Evolutionary conservation across 305 asterid species (phyloP).

Genomic region (Fraxinus floribunda): DNA sequence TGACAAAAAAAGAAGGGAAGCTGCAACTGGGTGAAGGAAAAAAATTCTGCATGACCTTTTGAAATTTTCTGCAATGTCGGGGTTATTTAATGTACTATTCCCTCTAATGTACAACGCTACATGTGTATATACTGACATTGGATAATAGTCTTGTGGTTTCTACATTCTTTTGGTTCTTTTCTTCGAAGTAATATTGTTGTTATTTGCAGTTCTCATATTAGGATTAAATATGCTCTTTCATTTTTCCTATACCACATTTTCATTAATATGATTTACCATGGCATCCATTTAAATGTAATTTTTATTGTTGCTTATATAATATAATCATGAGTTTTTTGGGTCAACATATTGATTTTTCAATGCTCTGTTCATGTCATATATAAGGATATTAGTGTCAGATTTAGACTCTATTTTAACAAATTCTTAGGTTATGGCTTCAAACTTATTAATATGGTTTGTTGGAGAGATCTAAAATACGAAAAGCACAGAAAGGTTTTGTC

Average conservation of each 20-base stretch:
- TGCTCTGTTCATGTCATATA: neutral
- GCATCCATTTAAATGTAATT: neutral
- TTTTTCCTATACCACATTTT: constrained; percentile 9
- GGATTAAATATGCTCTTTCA: neutral
- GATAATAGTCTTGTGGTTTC: constrained; percentile 19
- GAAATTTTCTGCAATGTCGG: constrained; percentile 84
- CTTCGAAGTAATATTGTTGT: neutral
- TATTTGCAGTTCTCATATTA: neutral
- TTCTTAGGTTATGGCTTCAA: neutral
- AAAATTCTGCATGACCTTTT: constrained; percentile 61
- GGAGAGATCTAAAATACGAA: neutral
- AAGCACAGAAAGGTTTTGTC: neutral
- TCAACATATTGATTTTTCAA: neutral
- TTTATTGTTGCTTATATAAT: neutral
- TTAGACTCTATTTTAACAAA: neutral
- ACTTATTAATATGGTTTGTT: neutral
- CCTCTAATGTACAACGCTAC: constrained; percentile 25
- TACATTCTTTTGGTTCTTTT: constrained; percentile 22
- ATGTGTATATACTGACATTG: constrained; percentile 14
- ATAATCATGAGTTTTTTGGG: neutral
- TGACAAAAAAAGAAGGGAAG: constrained; percentile 39
- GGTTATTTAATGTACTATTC: constrained; percentile 77
- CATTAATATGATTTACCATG: neutral
- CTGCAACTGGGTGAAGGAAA: constrained; percentile 48
- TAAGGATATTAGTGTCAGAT: neutral